phyloP scores from a whole-genome alignment of 2,329 filamentous ascomycete species.

The Hortaea sp. region DNA sequence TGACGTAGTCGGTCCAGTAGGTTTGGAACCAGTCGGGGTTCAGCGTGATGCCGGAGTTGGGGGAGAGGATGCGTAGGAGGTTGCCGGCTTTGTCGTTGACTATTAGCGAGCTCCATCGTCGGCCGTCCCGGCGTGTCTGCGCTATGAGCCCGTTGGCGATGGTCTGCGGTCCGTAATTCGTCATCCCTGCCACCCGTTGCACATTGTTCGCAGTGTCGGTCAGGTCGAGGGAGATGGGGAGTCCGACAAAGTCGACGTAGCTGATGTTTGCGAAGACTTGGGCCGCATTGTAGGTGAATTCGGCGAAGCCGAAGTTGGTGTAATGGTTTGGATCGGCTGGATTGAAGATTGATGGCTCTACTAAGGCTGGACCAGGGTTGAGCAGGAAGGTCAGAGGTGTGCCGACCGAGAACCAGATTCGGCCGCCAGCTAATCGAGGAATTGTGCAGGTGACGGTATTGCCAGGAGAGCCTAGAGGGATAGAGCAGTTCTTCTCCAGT shows the following conservation, averaged over 20 bases:
- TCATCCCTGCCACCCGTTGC: slow-evolving; percentile 49
- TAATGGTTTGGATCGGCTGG: slow-evolving; percentile 35
- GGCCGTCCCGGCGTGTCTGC: slow-evolving; percentile 47
- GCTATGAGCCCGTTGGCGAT: slow-evolving; percentile 45
- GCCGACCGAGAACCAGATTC: slow-evolving; percentile 28
- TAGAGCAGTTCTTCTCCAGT: slow-evolving; percentile 32
- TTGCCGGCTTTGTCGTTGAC: slow-evolving; percentile 27
- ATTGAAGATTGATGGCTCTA: slow-evolving; percentile 28
- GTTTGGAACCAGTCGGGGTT: slow-evolving; percentile 38
- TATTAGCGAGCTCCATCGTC: slow-evolving; percentile 53
- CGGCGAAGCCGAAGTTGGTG: slow-evolving; percentile 30
- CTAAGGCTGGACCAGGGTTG: slow-evolving; percentile 27
- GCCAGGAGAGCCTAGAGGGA: slow-evolving; percentile 31
- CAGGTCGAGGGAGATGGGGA: slow-evolving; percentile 32
- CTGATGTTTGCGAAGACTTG: slow-evolving; percentile 39
- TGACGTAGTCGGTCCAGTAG: slow-evolving; percentile 45
- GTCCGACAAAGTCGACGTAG: slow-evolving; percentile 31
- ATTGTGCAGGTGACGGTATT: slow-evolving; percentile 24
- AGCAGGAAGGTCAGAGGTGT: slow-evolving; percentile 23
- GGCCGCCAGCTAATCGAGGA: slow-evolving; percentile 26
- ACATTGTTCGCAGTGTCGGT: slow-evolving; percentile 27
- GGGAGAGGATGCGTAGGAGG: slow-evolving; percentile 33
- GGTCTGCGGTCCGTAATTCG: slow-evolving; percentile 44
- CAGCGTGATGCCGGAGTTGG: slow-evolving; percentile 36
- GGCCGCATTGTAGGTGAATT: slow-evolving; percentile 38